Base-by-base conservation (phyloP, 2,329 filamentous ascomycete species). In the Aspergillus spinulosporus region DNA sequence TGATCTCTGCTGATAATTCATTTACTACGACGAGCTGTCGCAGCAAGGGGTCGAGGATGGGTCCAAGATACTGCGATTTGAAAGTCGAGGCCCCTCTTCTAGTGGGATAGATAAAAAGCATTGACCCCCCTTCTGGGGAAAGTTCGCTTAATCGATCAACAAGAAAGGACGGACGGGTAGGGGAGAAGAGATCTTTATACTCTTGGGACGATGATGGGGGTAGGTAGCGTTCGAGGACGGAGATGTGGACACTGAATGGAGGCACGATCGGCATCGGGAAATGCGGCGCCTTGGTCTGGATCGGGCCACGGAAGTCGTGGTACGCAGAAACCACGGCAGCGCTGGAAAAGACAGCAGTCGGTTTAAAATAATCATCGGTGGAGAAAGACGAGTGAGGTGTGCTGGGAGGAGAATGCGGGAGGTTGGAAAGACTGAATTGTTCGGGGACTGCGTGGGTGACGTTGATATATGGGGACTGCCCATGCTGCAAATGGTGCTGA, bases 181-280 rank as follows among this genome's bases (percentile, higher is more conserved):
- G 71, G 12, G 74, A 76, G 67, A 87, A 87, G 64, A 87, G 79
- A 60, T 84, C 80, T 32, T 75, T 70, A 57, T 84, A 85, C 65
- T 88, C 85, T 62, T 82, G 78, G 0, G 73, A 66, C 21, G 80
- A 84, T 0, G 83, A 79, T 2, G 85, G 84, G 14, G 85, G 85
- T n/a, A 88, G 83, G 67, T 85, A 87, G 37, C 85, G 81, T 70
- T 88, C 85, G 3, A 87, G 77, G 9, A 87, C 76, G 1, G 84
- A 82, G 40, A 87, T 74, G 53, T 86, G 79, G 59, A 87, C 82
- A 49, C 80, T 84, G 14, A 78, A 79, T 0, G 84, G 84, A 4
- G 83, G 81, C 1, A 86, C 84, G 43, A 86, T 78, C 2, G 83
- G 83, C 54, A 79, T 75, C 8, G 83, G 83, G 9, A 78, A 80